Evolutionary conservation across 148 eudicot species (phyloP).

Genomic region (Rheum nobile): DNA sequence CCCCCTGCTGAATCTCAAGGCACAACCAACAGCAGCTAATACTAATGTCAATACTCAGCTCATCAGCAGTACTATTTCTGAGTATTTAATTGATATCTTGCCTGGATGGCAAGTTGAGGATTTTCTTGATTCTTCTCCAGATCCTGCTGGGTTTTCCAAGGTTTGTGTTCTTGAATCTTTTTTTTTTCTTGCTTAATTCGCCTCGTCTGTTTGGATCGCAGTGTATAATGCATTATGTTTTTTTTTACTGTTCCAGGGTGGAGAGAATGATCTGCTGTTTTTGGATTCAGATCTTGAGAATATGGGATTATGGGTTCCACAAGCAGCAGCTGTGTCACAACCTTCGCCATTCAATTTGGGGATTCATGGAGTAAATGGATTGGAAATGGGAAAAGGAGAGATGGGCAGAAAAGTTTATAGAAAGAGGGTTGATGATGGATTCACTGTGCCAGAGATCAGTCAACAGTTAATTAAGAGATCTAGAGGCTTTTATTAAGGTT

Average conservation of each 20-base stretch:
- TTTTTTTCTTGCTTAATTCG: not conserved
- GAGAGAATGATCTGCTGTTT: conserved; percentile 27
- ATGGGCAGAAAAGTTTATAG: not conserved
- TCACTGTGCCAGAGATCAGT: conserved; percentile 4
- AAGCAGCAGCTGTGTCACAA: conserved; percentile 20
- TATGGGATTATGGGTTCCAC: conserved; percentile 56
- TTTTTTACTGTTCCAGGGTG: conserved; percentile 6
- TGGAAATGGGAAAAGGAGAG: conserved; percentile 10
- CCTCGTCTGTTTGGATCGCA: not conserved
- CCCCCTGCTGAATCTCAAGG: not conserved
- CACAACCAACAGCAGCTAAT: not conserved
- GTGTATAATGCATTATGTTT: not conserved
- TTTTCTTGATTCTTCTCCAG: conserved; percentile 33
- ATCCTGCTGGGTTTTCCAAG: conserved; percentile 30
- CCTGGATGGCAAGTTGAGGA: conserved; percentile 92
- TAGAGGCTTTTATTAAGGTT: not conserved
- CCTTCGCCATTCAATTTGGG: conserved; percentile 3
- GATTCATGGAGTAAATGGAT: not conserved
- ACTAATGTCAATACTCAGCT: not conserved
- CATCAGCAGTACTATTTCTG: conserved; percentile 39
- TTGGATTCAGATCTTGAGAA: conserved; percentile 9
- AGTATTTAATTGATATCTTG: conserved; percentile 58
- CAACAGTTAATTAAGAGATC: conserved; percentile 3
- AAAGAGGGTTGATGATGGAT: not conserved
- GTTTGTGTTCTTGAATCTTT: conserved; percentile 15